Evolutionary conservation across 805 yeast genomes (phyloP), one percentile per base, ranked within the genome.

Genomic region (Jamesozyma lodderae): DNA sequence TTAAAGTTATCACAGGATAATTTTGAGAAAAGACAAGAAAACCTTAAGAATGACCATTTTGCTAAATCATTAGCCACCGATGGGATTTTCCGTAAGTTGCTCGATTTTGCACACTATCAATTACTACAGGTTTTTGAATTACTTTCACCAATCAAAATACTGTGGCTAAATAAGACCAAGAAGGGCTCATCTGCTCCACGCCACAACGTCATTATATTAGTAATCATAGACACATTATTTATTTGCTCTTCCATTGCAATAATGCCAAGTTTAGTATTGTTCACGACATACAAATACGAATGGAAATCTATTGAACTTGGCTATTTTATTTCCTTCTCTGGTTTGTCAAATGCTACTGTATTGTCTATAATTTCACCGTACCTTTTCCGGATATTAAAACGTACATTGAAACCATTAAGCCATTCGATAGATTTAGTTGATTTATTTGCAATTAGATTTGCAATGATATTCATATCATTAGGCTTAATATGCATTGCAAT

Each of bases 291-390:
- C 48, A 53, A 49, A 27, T 79, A 72, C 52, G 43, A 64, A 22
- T 77, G 87, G 81, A 55, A 54, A 10, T 66, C 81, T 16, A 67
- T 63, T 4, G 68, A 68, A 24, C 53, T 81, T 35, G 82, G 86
- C 4, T 68, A 69, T 37, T 70, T 71, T 36, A 57, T 81, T 36
- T 75, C 83, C 0, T 43, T 70, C 1, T 43, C 69, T 1, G 79
- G 81, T 41, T 41, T 73, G 2, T 53, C 70, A 2, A 66, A 72
- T 44, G 75, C 83, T 0, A 18, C 68, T 0, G 64, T 69, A 0
- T 54, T 82, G 33, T 64, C 78, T 11, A 37, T 71, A 0, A 36
- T 76, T 11, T 66, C 80, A 5, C 87, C 88, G 1, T 43, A 69
- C 36, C 45, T 66, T 47, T 62, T 66, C 36, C 60, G 48, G 21